Evolutionary conservation across 495 filamentous ascomycete species (phyloP), one percentile per base, ranked within the genome.

Genomic region (Pseudevernia furfuracea): DNA sequence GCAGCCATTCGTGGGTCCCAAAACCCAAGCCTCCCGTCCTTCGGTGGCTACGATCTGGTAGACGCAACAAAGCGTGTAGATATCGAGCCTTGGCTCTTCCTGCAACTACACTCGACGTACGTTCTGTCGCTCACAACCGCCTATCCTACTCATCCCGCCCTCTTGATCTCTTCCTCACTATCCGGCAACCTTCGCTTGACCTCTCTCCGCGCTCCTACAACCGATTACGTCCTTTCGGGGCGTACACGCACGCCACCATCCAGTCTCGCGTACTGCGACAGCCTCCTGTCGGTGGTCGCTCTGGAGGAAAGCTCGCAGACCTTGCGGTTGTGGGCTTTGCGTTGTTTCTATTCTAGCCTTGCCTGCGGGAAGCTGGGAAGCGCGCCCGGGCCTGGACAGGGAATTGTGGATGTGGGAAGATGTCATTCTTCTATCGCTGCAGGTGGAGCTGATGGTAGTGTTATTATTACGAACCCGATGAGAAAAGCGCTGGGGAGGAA

Each of bases 131-230:
- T 89, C 30, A 69, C 75, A 11, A 82, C 81, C 14, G 81, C 79
- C 41, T 86, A 83, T 59, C 87, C 87, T 6, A 81, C 79, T n/a
- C 74, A 80, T 58, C 84, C 87, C 17, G 71, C 83, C 49, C 71
- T 85, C 60, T 58, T 89, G 41, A 69, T 76, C 55, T 81, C 83
- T 7, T 77, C 79, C 43, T 77, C 81, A 11, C 82, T 84, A 73
- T 82, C 84, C 63, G 87, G 87, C 44, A 77, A 82, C 68, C 75
- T 82, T n/a, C 74, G 79, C 21, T 69, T 88, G 17, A 82, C 82
- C 28, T 84, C 83, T 23, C 75, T 88, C 15, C 66, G 78, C 39
- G 76, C 84, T 49, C 77, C 79, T 1, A 67, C 72, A 36, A 74
- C 75, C 7, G 83, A 87, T 68, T 77, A 67, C 36, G 74, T 81